These are phyloP conservation scores for Lichtheimia hyalospora DNA, from an alignment of 371 early-diverging fungal genomes.

Conservation along the genomic window DNA sequence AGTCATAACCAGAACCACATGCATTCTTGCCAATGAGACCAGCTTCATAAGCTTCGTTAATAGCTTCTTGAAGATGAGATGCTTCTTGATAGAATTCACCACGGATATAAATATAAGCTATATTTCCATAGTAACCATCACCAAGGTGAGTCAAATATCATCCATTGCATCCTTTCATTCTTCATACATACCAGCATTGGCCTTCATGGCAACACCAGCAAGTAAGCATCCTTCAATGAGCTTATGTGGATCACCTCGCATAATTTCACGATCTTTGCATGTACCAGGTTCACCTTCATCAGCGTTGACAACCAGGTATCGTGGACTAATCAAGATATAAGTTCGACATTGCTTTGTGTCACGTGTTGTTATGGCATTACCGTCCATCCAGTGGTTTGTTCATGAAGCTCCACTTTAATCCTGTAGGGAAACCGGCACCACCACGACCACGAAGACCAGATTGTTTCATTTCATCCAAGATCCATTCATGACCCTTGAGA, in stretches of 20 bases:
- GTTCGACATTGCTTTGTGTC: too few species aligned
- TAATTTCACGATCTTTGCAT: constrained; percentile 98
- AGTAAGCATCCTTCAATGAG: constrained; percentile 95
- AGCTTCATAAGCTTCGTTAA: constrained; percentile 91
- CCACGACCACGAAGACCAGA: constrained; percentile 97
- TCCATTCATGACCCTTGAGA: constrained; percentile 96
- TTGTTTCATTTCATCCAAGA: constrained; percentile 94
- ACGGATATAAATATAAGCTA: constrained; percentile 96
- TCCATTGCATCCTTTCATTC: not conserved
- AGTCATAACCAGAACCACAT: constrained; percentile 94
- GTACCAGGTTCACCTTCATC: constrained; percentile 99
- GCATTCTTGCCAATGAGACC: constrained; percentile 98
- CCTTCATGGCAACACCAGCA: constrained; percentile 97
- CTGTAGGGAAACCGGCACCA: constrained; percentile 98
- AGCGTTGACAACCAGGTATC: constrained; percentile 96
- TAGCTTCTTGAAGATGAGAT: constrained; percentile 90
- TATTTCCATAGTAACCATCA: too few species aligned
- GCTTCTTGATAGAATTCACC: constrained; percentile 98
- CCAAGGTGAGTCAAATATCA: too few species aligned
- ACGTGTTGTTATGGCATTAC: not conserved
- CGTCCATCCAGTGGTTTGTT: constrained; percentile 85
- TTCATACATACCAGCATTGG: constrained; percentile 71
- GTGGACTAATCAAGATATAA: constrained; percentile 61
- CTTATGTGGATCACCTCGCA: constrained; percentile 98
- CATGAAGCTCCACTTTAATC: constrained; percentile 98